phyloP scores from a whole-genome alignment of 106 monocot genomes.

The Alisma plantagoaquatica region DNA sequence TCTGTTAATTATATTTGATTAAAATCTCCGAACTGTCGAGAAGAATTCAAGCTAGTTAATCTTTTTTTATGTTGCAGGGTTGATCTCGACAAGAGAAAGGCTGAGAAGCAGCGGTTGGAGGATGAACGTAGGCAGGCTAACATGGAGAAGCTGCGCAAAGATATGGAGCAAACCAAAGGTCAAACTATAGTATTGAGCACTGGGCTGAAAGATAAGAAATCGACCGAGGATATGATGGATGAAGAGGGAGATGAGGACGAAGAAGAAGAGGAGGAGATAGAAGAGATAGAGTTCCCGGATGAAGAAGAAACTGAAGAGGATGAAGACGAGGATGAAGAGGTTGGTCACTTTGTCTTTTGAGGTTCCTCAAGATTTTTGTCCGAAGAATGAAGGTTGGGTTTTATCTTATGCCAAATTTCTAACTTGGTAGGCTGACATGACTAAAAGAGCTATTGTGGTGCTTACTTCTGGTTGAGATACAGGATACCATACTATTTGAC shows the following conservation, averaged over 20 bases:
- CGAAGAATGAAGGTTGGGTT: too few species aligned
- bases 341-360: conserved; percentile 64
- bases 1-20: neutral
- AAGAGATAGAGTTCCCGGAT: conserved; percentile 31
- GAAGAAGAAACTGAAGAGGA: conserved; percentile 61
- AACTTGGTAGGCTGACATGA: too few species aligned
- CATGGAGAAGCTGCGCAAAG: conserved; percentile 71
- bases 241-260: conserved; percentile 49
- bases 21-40: neutral
- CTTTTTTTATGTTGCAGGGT: conserved; percentile 32
- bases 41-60: neutral
- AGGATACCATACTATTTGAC: too few species aligned
- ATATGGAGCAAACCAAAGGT: conserved; percentile 84
- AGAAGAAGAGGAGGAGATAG: conserved; percentile 38
- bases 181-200: conserved; percentile 81
- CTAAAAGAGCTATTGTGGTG: too few species aligned
- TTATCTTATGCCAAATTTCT: too few species aligned
- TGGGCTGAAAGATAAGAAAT: conserved; percentile 62
- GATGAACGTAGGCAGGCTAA: conserved; percentile 49
- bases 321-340: conserved; percentile 83
- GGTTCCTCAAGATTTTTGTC: too few species aligned
- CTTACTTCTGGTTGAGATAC: too few species aligned
- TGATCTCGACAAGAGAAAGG: conserved; percentile 82
- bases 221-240: conserved; percentile 21
- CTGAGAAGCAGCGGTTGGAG: conserved; percentile 79